A percentile compares a stretch with the other conserved stretches of the same genome.
These are phyloP conservation scores for Prunus campanulata DNA, from an alignment of 306 rosid genomes.

Conservation along the genomic window DNA sequence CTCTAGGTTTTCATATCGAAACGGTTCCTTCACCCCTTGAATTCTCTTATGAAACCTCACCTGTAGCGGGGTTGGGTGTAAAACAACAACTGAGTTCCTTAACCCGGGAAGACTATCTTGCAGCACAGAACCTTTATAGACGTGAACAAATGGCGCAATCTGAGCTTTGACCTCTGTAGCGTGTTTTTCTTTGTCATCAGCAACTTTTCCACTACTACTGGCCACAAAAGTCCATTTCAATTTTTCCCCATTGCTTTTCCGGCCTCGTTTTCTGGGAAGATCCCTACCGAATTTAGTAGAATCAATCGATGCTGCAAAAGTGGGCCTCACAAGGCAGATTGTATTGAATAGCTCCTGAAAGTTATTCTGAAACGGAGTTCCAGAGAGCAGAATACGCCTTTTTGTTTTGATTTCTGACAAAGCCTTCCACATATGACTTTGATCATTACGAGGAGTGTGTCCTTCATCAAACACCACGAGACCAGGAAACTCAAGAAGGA, in stretches of 20 bases:
- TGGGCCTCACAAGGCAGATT: slow-evolving; percentile 46
- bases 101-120: slow-evolving; percentile 60
- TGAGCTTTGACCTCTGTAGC: slow-evolving; percentile 24
- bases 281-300: not conserved
- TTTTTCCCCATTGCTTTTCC: slow-evolving; percentile 10
- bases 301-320: slow-evolving; percentile 12
- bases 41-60: not conserved
- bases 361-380: slow-evolving; percentile 77
- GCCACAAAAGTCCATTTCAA: slow-evolving; percentile 32
- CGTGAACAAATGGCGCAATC: slow-evolving; percentile 55
- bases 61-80: slow-evolving; percentile 32
- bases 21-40: not conserved
- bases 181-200: slow-evolving; percentile 6
- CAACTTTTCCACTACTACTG: slow-evolving; percentile 23
- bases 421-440: slow-evolving; percentile 37
- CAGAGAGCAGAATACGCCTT: slow-evolving; percentile 64
- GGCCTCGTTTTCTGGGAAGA: slow-evolving; percentile 5
- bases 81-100: slow-evolving; percentile 26
- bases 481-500: slow-evolving; percentile 52
- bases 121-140: slow-evolving; percentile 45
- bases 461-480: slow-evolving; percentile 63
- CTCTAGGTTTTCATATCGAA: slow-evolving; percentile 37
- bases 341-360: slow-evolving; percentile 58
- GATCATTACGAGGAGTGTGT: slow-evolving; percentile 47
- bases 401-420: slow-evolving; percentile 43